Conservation (phyloP, 768 basidiomycete genomes). For the Lactarius vividus region DNA sequence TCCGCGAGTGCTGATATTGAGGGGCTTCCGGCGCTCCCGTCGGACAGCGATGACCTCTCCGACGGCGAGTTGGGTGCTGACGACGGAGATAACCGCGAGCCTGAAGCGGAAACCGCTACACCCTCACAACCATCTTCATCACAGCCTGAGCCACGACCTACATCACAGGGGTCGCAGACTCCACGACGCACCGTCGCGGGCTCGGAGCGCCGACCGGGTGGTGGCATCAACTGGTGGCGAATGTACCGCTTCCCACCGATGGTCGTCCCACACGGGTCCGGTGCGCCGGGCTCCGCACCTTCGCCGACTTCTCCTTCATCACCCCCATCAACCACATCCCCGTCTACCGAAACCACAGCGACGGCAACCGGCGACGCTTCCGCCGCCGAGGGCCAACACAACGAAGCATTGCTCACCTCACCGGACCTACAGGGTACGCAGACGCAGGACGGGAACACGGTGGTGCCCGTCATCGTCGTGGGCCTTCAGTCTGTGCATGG, state of each 20-base stretch:
- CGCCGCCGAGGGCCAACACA: constrained; percentile 26
- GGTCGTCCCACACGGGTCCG: constrained; percentile 36
- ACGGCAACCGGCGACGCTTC: constrained; percentile 18
- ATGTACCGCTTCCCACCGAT: constrained; percentile 80
- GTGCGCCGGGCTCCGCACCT: neutral
- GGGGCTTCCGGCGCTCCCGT: constrained; percentile 16
- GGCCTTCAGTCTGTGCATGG: constrained; percentile 73
- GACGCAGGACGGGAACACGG: constrained; percentile 36
- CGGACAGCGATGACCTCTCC: constrained; percentile 11
- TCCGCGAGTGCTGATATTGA: neutral
- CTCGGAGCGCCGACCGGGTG: constrained; percentile 41
- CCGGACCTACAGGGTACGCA: constrained; percentile 20
- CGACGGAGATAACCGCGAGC: neutral
- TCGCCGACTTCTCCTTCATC: neutral
- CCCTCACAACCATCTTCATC: neutral
- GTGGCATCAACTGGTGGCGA: constrained; percentile 76
- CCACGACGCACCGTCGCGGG: constrained; percentile 36
- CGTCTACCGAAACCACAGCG: constrained; percentile 3
- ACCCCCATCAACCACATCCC: constrained; percentile 2
- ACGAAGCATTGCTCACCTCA: neutral
- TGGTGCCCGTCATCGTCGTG: constrained; percentile 82
- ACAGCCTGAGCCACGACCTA: neutral
- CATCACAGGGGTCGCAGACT: constrained; percentile 17
- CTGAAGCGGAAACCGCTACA: neutral
- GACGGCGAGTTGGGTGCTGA: neutral